Conservation (phyloP, 2,329 filamentous ascomycete species). For the Diaporthe nobilis region DNA sequence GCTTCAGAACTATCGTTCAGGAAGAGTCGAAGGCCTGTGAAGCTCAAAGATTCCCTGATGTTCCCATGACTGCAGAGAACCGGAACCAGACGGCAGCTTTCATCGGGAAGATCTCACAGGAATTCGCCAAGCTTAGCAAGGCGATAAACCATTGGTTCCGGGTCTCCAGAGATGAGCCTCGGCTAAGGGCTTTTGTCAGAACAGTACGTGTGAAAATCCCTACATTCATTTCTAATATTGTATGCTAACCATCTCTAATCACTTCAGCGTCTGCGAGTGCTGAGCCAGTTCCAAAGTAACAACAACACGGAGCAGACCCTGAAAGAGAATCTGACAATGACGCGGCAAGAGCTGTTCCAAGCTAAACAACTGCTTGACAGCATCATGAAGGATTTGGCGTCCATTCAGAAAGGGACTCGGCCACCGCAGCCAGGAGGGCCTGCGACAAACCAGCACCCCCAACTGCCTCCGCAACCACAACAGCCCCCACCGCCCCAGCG, state of each 20-base stretch:
- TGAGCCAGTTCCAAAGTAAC: slow-evolving; percentile 68
- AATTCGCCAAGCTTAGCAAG: slow-evolving; percentile 48
- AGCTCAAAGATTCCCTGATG: slow-evolving; percentile 59
- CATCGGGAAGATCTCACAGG: slow-evolving; percentile 57
- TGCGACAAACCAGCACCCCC: slow-evolving; percentile 47
- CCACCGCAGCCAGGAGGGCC: slow-evolving; percentile 48
- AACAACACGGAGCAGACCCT: slow-evolving; percentile 60
- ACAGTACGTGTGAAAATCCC: slow-evolving; percentile 57
- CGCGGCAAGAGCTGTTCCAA: slow-evolving; percentile 64
- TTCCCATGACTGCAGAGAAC: slow-evolving; percentile 62
- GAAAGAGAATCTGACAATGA: slow-evolving; percentile 67
- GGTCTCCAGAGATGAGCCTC: slow-evolving; percentile 62
- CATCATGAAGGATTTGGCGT: slow-evolving; percentile 64
- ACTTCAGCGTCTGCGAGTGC: slow-evolving; percentile 65
- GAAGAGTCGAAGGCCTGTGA: slow-evolving; percentile 57
- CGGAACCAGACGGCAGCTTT: slow-evolving; percentile 60
- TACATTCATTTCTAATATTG: neutral
- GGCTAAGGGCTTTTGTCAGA: slow-evolving; percentile 67
- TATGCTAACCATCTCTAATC: slow-evolving; percentile 50
- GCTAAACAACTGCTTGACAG: slow-evolving; percentile 62
- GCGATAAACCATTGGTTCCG: slow-evolving; percentile 63
- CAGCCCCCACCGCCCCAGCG: slow-evolving; percentile 45
- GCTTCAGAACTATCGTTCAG: slow-evolving; percentile 53
- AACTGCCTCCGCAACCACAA: slow-evolving; percentile 40
- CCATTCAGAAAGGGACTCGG: slow-evolving; percentile 36